A percentile compares a stretch with the other conserved stretches of the same genome.
phyloP scores from a whole-genome alignment of 2,329 filamentous ascomycete species.

The Penicillium fuscoglaucum region DNA sequence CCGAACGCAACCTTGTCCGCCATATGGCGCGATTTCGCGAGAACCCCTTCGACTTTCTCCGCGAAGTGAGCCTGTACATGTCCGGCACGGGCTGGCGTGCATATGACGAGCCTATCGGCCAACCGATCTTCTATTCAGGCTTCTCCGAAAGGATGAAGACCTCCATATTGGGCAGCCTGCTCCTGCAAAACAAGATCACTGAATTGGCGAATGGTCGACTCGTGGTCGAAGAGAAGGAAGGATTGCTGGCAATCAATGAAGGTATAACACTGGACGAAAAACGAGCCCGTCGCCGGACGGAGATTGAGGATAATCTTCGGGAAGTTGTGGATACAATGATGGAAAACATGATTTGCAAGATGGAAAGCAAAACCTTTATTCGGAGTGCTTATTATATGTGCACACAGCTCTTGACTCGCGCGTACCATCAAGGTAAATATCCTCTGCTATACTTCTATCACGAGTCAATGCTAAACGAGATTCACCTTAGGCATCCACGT shows the following conservation, averaged over 20 bases:
- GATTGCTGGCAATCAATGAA: conserved; percentile 55
- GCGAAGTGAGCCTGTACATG: conserved; percentile 89
- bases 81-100: conserved; percentile 93
- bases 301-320: conserved; percentile 71
- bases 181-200: conserved; percentile 71
- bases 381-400: conserved; percentile 84
- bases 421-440: conserved; percentile 79
- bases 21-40: conserved; percentile 85
- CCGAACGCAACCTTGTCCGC: conserved; percentile 55
- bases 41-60: conserved; percentile 74
- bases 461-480: conserved; percentile 2
- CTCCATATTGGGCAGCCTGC: conserved; percentile 70
- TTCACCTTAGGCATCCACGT: conserved; percentile 71
- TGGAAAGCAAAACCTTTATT: conserved; percentile 93
- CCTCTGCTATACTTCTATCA: background rate
- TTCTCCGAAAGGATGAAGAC: conserved; percentile 89
- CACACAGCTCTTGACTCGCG: conserved; percentile 84
- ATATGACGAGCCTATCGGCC: conserved; percentile 86
- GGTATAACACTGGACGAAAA: conserved; percentile 32
- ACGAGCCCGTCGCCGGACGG: conserved; percentile 43
- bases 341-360: conserved; percentile 98
- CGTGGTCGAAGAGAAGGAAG: conserved; percentile 73
- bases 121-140: conserved; percentile 88
- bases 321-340: conserved; percentile 85
- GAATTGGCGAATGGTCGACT: conserved; percentile 75